Percentiles rank a stretch among this genome's conserved stretches.
Conservation (phyloP, 352 stramenopile genomes). For the Pythium periplocum region DNA sequence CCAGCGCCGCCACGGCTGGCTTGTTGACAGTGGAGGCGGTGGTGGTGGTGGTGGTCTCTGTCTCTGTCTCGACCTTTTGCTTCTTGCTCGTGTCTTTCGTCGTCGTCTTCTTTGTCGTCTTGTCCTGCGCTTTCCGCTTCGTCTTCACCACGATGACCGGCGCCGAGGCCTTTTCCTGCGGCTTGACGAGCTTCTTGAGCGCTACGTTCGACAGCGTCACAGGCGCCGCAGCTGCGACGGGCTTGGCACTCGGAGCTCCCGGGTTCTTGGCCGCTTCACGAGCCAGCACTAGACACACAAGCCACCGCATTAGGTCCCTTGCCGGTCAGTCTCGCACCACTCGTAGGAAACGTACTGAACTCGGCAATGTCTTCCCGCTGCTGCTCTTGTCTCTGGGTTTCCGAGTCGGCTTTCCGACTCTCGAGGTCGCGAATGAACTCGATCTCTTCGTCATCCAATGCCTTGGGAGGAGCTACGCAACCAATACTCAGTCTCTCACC, state of each 20-base stretch:
- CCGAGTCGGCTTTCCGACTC: conserved; percentile 36
- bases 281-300: conserved; percentile 36
- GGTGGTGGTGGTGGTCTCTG: conserved; percentile 1
- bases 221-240: conserved; percentile 2
- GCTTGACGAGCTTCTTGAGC: conserved; percentile 18
- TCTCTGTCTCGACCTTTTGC: conserved; percentile 15
- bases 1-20: conserved; percentile 20
- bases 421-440: conserved; percentile 77
- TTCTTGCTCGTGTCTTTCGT: conserved; percentile 6
- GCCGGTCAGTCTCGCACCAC: neutral
- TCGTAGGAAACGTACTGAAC: conserved; percentile 42
- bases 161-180: conserved; percentile 18
- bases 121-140: conserved; percentile 40
- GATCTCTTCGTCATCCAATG: conserved; percentile 82
- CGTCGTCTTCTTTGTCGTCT: conserved; percentile 15
- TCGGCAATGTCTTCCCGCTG: conserved; percentile 68
- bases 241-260: neutral
- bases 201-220: conserved; percentile 2
- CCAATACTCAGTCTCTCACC: neutral
- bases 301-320: neutral
- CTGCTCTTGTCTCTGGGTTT: conserved; percentile 51
- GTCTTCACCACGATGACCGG: conserved; percentile 43
- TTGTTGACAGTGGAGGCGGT: neutral
- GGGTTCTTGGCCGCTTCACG: conserved; percentile 34
- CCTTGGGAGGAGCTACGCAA: conserved; percentile 65